Percentiles rank a stretch among this genome's conserved stretches.
Evolutionary conservation across 2,329 filamentous ascomycete genomes (phyloP).

Genomic region (Mycogone perniciosa): DNA sequence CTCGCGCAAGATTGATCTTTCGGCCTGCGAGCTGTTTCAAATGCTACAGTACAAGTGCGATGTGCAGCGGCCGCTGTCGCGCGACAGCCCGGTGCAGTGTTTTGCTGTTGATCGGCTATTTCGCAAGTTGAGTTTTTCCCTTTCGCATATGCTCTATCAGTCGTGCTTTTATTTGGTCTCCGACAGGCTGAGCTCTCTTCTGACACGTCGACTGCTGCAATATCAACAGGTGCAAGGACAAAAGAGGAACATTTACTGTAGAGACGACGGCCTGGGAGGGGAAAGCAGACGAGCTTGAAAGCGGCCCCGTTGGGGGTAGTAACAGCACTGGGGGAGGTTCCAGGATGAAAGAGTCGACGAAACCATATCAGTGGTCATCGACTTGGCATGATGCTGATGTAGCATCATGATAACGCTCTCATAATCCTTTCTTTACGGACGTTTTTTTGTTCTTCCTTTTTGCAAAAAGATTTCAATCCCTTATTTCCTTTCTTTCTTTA

Average conservation of each 20-base stretch:
- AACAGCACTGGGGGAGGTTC: not conserved
- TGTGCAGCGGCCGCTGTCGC: conserved; percentile 41
- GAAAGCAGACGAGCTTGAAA: conserved; percentile 16
- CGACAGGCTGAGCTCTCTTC: not conserved
- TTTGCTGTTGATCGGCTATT: conserved; percentile 54
- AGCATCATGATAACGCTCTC: conserved; percentile 15
- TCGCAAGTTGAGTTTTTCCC: conserved; percentile 43
- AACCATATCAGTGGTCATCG: conserved; percentile 29
- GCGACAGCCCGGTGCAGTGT: conserved; percentile 46
- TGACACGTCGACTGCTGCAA: not conserved
- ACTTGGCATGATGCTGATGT: conserved; percentile 30
- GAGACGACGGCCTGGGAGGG: conserved; percentile 61
- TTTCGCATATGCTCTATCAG: not conserved
- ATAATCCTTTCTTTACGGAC: not conserved
- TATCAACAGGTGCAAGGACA: conserved; percentile 48
- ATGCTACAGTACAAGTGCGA: conserved; percentile 57
- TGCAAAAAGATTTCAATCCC: no score
- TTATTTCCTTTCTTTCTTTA: no score
- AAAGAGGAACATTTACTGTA: conserved; percentile 50
- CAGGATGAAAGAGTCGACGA: conserved; percentile 8
- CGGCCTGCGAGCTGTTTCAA: conserved; percentile 48
- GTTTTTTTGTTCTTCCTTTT: not conserved
- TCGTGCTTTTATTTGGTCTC: not conserved
- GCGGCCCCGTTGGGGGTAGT: not conserved
- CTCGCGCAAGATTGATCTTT: conserved; percentile 40